A percentile compares a stretch with the other conserved stretches of the same genome.
Conservation (phyloP, 192 early-diverging fungal genomes). For the Pilobolus umbonatus region DNA sequence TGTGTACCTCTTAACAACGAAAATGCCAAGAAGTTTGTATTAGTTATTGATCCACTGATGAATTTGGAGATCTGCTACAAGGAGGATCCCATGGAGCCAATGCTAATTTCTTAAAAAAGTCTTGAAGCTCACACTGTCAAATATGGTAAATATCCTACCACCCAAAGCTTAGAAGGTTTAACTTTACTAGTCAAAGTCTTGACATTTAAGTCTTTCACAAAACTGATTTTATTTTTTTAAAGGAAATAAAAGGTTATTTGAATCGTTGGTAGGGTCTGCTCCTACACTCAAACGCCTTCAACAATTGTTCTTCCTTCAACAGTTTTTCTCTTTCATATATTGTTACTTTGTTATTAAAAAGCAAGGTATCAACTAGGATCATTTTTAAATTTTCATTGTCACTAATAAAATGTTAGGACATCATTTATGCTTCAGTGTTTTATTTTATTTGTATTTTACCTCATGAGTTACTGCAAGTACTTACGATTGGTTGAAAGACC, state of each 20-base stretch:
- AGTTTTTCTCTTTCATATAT: constrained; percentile 11
- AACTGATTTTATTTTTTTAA: background rate
- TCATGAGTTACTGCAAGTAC: constrained; percentile 13
- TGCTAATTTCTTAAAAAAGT: constrained; percentile 13
- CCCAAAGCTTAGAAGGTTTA: constrained; percentile 11
- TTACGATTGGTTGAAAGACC: constrained; percentile 19
- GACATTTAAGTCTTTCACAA: constrained; percentile 2
- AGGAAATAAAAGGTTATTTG: background rate
- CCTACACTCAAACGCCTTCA: constrained; percentile 14
- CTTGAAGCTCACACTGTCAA: constrained; percentile 13
- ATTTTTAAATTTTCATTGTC: constrained; percentile 16
- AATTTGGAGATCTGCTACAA: constrained; percentile 12
- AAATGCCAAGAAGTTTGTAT: constrained; percentile 13
- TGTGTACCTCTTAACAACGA: constrained; percentile 9
- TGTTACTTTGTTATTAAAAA: constrained; percentile 10
- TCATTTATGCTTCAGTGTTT: constrained; percentile 2
- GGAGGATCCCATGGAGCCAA: constrained; percentile 16
- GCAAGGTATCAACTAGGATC: constrained; percentile 15
- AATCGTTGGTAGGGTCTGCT: constrained; percentile 3
- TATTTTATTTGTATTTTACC: constrained; percentile 16
- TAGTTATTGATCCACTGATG: constrained; percentile 11
- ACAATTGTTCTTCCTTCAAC: constrained; percentile 4
- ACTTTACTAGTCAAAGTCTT: constrained; percentile 11
- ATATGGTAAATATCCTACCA: constrained; percentile 12
- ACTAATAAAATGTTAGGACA: constrained; percentile 10